Conservation (phyloP, 1,139 yeast genomes). For the Debaryomyces sp. region DNA sequence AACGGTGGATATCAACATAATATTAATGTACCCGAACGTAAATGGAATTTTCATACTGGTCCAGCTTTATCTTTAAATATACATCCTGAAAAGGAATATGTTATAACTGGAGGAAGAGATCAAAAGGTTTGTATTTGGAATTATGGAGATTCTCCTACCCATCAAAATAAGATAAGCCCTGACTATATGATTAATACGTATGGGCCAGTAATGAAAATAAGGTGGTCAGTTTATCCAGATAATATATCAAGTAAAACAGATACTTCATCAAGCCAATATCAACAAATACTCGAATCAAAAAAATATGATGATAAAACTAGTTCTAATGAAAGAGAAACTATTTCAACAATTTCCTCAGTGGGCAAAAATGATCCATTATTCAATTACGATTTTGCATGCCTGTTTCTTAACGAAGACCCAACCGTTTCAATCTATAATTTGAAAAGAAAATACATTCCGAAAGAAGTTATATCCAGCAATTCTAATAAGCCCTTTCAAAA, state of each 20-base stretch:
- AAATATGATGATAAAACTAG: slow-evolving; percentile 17
- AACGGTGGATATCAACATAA: slow-evolving; percentile 15
- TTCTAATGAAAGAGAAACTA: slow-evolving; percentile 32
- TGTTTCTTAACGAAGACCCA: slow-evolving; percentile 77
- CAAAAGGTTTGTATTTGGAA: slow-evolving; percentile 83
- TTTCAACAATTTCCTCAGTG: slow-evolving; percentile 15
- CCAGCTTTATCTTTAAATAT: slow-evolving; percentile 88
- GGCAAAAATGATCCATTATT: slow-evolving; percentile 24
- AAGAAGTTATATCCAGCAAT: slow-evolving; percentile 60
- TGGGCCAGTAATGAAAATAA: slow-evolving; percentile 73
- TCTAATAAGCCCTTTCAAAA: slow-evolving; percentile 49
- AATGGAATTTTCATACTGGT: slow-evolving; percentile 88
- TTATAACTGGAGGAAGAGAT: slow-evolving; percentile 93
- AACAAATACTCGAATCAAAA: background rate
- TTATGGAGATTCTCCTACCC: slow-evolving; percentile 36
- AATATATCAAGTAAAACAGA: background rate
- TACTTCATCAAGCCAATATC: background rate
- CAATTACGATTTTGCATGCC: slow-evolving; percentile 72
- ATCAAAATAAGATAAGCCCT: slow-evolving; percentile 52
- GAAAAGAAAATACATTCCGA: slow-evolving; percentile 74
- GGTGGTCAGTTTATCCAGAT: slow-evolving; percentile 56
- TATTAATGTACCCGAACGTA: slow-evolving; percentile 57
- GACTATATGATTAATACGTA: slow-evolving; percentile 74
- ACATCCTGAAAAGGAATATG: slow-evolving; percentile 81
- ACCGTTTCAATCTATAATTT: slow-evolving; percentile 74